Conservation (phyloP, 768 basidiomycete genomes). For the Suillus cothurnatus region DNA sequence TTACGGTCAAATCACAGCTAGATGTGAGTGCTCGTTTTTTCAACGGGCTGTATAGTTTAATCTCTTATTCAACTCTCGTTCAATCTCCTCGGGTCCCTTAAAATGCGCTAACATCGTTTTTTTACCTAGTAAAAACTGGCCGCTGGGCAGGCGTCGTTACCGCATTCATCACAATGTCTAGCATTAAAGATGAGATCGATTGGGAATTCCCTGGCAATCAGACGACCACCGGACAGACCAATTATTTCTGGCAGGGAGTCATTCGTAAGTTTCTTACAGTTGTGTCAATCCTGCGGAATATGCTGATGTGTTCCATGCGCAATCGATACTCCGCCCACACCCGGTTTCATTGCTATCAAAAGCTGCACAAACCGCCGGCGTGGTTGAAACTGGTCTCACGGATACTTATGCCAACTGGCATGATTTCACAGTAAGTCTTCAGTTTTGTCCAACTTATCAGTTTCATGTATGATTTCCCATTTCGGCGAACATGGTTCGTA, state of each 20-base stretch:
- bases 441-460: neutral
- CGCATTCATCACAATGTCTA: conserved; percentile 84
- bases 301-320: neutral
- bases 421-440: conserved; percentile 66
- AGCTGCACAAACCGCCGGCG: conserved; percentile 49
- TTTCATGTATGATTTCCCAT: neutral
- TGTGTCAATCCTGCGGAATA: neutral
- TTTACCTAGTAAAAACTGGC: conserved; percentile 70
- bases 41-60: neutral
- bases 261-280: conserved; percentile 50
- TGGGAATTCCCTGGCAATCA: conserved; percentile 79
- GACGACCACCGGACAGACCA: conserved; percentile 71
- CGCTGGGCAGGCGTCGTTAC: conserved; percentile 82
- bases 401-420: conserved; percentile 76
- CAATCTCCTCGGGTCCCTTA: neutral
- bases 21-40: conserved; percentile 39
- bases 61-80: neutral
- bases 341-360: conserved; percentile 4
- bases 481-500: neutral
- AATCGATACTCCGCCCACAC: neutral
- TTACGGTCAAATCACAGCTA: conserved; percentile 75
- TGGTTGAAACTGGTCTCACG: conserved; percentile 45
- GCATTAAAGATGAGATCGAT: conserved; percentile 84
- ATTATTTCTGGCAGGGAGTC: conserved; percentile 77
- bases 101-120: neutral